Conservation (phyloP, 2,329 filamentous ascomycete genomes). For the Paecilomyces fulvus region DNA sequence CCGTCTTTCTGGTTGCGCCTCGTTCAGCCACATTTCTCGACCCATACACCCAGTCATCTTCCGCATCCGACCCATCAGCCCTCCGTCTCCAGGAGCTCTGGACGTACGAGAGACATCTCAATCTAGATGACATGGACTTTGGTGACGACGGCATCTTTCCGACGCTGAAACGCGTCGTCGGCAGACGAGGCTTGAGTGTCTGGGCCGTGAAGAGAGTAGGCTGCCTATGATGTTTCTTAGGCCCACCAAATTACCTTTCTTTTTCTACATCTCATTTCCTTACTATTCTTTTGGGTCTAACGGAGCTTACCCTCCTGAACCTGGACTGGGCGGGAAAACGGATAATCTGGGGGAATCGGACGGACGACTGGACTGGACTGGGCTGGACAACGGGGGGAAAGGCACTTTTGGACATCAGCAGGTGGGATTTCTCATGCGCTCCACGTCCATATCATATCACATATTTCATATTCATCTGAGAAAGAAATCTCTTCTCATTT, state of each 20-base stretch:
- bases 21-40: slow-evolving; percentile 37
- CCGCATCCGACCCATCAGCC: slow-evolving; percentile 7
- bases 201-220: slow-evolving; percentile 35
- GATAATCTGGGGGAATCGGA: neutral
- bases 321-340: neutral
- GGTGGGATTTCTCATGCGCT: neutral
- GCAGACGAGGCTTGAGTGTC: slow-evolving; percentile 41
- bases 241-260: neutral
- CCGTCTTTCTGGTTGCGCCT: slow-evolving; percentile 38
- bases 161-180: slow-evolving; percentile 39
- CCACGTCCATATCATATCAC: neutral
- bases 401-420: neutral
- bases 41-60: slow-evolving; percentile 16
- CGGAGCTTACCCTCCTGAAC: neutral
- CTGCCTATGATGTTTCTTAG: slow-evolving; percentile 6
- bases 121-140: slow-evolving; percentile 46
- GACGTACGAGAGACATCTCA: slow-evolving; percentile 39
- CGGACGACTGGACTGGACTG: neutral
- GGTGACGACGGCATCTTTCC: slow-evolving; percentile 38
- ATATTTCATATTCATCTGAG: neutral
- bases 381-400: neutral
- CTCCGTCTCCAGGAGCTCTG: slow-evolving; percentile 33
- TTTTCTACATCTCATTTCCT: neutral
- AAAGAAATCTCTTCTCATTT: neutral
- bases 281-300: neutral